Evolutionary conservation across 805 yeast genomes (phyloP).

Genomic region (Nakazawaea laoshanensis): DNA sequence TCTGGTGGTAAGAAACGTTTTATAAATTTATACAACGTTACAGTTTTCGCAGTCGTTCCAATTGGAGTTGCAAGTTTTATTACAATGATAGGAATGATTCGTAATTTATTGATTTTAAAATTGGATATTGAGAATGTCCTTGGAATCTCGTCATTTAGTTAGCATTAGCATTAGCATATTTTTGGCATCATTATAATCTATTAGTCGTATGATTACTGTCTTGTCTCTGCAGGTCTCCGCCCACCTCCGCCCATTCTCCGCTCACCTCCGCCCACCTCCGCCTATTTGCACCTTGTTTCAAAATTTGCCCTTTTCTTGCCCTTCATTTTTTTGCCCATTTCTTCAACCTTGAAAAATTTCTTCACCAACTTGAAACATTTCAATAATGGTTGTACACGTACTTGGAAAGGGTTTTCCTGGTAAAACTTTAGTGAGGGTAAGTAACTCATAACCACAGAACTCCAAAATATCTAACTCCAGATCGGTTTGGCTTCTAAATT

Average conservation of each 20-base stretch:
- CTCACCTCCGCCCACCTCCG: too few species aligned
- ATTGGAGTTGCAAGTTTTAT: slow-evolving; percentile 90
- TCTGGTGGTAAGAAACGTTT: slow-evolving; percentile 37
- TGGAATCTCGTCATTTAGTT: too few species aligned
- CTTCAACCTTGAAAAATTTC: neutral
- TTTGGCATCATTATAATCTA: too few species aligned
- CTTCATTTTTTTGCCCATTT: too few species aligned
- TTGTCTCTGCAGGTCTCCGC: too few species aligned
- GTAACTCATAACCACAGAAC: slow-evolving; percentile 11
- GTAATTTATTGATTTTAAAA: slow-evolving; percentile 69
- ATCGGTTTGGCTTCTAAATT: slow-evolving; percentile 73
- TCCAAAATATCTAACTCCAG: slow-evolving; percentile 13
- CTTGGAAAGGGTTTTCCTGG: slow-evolving; percentile 44
- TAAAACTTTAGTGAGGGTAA: slow-evolving; percentile 22
- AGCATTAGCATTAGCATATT: too few species aligned
- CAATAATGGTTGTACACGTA: slow-evolving; percentile 40
- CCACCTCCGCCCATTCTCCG: too few species aligned
- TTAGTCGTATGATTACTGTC: too few species aligned
- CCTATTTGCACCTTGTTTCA: too few species aligned
- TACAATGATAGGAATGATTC: slow-evolving; percentile 77
- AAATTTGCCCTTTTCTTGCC: too few species aligned
- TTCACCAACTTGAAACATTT: too few species aligned
- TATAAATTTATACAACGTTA: slow-evolving; percentile 80
- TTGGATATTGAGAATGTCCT: slow-evolving; percentile 36
- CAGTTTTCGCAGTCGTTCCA: slow-evolving; percentile 97